Conservation (phyloP, 2,329 filamentous ascomycete genomes). For the Botrytis fragariae region DNA sequence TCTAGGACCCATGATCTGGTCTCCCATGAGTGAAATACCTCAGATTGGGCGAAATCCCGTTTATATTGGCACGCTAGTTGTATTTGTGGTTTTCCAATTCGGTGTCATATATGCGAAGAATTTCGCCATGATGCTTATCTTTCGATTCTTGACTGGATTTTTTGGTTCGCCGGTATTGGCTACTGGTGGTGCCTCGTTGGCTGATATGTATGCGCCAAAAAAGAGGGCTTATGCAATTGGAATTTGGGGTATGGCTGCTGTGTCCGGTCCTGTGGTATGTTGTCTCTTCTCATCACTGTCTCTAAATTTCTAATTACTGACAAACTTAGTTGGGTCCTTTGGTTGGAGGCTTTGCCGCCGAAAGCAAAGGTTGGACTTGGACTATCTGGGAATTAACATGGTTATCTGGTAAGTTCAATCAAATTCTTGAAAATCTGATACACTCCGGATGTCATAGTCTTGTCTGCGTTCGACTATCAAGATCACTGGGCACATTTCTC, state of each 20-base stretch:
- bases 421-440: not conserved
- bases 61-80: slow-evolving; percentile 63
- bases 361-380: slow-evolving; percentile 59
- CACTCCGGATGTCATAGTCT: not conserved
- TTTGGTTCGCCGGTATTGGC: slow-evolving; percentile 62
- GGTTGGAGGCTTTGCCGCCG: slow-evolving; percentile 57
- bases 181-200: slow-evolving; percentile 51
- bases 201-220: slow-evolving; percentile 49
- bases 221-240: slow-evolving; percentile 57
- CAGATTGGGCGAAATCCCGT: slow-evolving; percentile 63
- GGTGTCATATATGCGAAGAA: slow-evolving; percentile 48
- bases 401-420: slow-evolving; percentile 44
- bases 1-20: slow-evolving; percentile 61
- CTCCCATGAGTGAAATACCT: slow-evolving; percentile 65
- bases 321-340: slow-evolving; percentile 51
- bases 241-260: slow-evolving; percentile 53
- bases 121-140: slow-evolving; percentile 52
- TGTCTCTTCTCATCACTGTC: not conserved
- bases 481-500: not conserved
- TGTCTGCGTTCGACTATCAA: not conserved
- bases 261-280: slow-evolving; percentile 45
- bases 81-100: slow-evolving; percentile 59
- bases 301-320: not conserved
- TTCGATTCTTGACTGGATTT: slow-evolving; percentile 63
- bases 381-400: slow-evolving; percentile 57